Conservation (phyloP, 768 basidiomycete species). For the Lactarius tabidus region DNA sequence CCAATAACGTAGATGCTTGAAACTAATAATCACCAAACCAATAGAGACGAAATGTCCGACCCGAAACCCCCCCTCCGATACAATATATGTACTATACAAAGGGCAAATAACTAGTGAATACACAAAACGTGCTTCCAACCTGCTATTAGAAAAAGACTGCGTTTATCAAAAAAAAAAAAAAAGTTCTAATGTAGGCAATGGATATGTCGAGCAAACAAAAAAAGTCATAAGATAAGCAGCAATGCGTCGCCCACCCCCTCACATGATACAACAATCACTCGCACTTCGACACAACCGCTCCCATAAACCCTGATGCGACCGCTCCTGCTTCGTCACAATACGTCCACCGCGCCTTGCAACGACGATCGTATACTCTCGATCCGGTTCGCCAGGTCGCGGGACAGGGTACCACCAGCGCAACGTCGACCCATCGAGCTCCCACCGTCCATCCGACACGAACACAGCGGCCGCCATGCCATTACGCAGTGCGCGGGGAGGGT, state of each 20-base stretch:
- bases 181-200: slow-evolving; percentile 1
- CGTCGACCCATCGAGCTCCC: slow-evolving; percentile 46
- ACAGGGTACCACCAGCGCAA: slow-evolving; percentile 42
- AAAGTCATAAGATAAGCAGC: not conserved
- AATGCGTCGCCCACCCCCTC: not conserved
- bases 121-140: not conserved
- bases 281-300: slow-evolving; percentile 18
- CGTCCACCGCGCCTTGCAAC: slow-evolving; percentile 32
- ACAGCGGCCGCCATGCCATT: slow-evolving; percentile 57
- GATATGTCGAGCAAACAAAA: not conserved
- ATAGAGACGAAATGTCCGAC: not conserved
- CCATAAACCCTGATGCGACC: slow-evolving; percentile 16
- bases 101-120: slow-evolving; percentile 10
- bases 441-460: slow-evolving; percentile 44
- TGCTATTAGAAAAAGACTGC: slow-evolving; percentile 4
- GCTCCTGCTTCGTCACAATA: slow-evolving; percentile 30
- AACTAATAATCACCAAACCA: not conserved
- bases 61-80: not conserved
- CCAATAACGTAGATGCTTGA: not conserved
- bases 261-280: slow-evolving; percentile 21
- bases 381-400: slow-evolving; percentile 30
- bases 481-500: slow-evolving; percentile 20
- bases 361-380: slow-evolving; percentile 33
- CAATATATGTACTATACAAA: slow-evolving; percentile 10
- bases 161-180: not conserved